A percentile compares a stretch with the other conserved stretches of the same genome.
Conservation (phyloP, 2,329 filamentous ascomycete species). For the Apiospora malaysiana region DNA sequence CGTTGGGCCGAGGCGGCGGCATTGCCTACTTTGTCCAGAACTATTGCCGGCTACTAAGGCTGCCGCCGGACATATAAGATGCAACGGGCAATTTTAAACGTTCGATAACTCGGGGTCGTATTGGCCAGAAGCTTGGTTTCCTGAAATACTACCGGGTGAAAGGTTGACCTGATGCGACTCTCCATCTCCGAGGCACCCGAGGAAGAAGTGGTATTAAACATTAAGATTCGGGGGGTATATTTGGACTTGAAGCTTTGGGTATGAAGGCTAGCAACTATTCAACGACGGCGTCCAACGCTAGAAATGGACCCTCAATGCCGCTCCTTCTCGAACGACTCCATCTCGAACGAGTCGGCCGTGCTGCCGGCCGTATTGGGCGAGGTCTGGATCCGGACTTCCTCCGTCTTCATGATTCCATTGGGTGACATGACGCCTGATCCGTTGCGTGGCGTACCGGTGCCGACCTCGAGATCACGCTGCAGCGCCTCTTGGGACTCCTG, state of each 20-base stretch:
- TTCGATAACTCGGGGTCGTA: too few species aligned
- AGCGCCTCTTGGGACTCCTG: conserved; percentile 42
- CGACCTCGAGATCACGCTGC: conserved; percentile 28
- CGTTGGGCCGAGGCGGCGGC: neutral
- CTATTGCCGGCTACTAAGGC: too few species aligned
- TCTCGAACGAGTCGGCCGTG: conserved; percentile 28
- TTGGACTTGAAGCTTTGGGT: neutral
- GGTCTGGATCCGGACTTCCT: conserved; percentile 36
- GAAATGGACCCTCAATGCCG: neutral
- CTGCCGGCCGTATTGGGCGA: neutral
- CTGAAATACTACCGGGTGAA: too few species aligned
- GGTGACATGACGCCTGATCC: neutral
- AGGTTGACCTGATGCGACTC: too few species aligned
- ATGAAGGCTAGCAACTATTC: neutral
- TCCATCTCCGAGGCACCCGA: too few species aligned
- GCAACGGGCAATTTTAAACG: too few species aligned
- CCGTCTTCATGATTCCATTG: conserved; percentile 38
- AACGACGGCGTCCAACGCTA: neutral
- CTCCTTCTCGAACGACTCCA: conserved; percentile 19
- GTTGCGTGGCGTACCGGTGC: conserved; percentile 23
- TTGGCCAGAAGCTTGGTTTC: too few species aligned
- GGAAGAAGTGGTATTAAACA: neutral
- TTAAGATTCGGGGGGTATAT: neutral
- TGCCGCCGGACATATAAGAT: too few species aligned
- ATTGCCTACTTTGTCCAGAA: too few species aligned